phyloP scores from a whole-genome alignment of 768 basidiomycete genomes.

The Chlorophyllum brunneum region DNA sequence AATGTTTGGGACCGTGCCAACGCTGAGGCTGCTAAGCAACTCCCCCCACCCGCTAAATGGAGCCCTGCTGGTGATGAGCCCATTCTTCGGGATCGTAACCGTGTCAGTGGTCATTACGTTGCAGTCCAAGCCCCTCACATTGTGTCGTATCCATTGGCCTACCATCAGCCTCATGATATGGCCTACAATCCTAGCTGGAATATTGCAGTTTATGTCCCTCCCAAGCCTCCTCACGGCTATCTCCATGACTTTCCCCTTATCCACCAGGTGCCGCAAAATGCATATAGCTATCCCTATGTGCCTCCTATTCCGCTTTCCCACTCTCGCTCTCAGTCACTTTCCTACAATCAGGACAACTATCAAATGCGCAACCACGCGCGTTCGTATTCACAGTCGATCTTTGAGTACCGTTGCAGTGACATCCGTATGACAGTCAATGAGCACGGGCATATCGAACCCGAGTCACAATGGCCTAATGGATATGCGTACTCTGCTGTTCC shows the following conservation, averaged over 20 bases:
- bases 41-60: constrained; percentile 80
- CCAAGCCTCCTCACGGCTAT: constrained; percentile 36
- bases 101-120: constrained; percentile 55
- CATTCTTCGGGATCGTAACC: constrained; percentile 50
- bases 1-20: constrained; percentile 20
- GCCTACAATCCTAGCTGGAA: constrained; percentile 39
- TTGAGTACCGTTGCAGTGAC: constrained; percentile 50
- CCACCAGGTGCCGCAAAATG: constrained; percentile 30
- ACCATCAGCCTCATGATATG: constrained; percentile 30
- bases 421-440: constrained; percentile 40
- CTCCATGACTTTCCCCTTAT: constrained; percentile 32
- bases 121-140: constrained; percentile 54
- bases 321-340: constrained; percentile 55
- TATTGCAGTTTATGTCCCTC: constrained; percentile 26
- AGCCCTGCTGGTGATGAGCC: constrained; percentile 80
- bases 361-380: constrained; percentile 47
- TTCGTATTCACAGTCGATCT: constrained; percentile 57
- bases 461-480: constrained; percentile 39
- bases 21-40: constrained; percentile 24
- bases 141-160: constrained; percentile 31
- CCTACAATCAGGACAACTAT: constrained; percentile 47
- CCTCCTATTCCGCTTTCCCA: constrained; percentile 36
- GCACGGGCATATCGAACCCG: constrained; percentile 32
- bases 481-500: constrained; percentile 39
- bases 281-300: constrained; percentile 32